A percentile compares a stretch with the other conserved stretches of the same genome.
These are phyloP conservation scores for Ophiostoma tasmaniense DNA, from an alignment of 2,329 filamentous ascomycete species.

Conservation along the genomic window DNA sequence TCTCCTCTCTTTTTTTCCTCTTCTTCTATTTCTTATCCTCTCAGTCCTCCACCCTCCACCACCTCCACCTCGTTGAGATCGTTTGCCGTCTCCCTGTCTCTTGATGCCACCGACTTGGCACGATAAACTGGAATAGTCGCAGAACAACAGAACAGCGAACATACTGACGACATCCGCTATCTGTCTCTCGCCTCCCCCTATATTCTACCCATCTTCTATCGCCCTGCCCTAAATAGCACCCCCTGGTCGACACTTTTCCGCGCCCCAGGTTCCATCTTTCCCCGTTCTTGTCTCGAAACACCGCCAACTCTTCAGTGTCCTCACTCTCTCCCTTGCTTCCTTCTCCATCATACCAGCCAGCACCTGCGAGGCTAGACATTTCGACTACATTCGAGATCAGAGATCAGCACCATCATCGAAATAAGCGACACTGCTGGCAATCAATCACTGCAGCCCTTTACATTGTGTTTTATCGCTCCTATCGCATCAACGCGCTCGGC, in stretches of 20 bases:
- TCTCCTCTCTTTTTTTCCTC: background rate
- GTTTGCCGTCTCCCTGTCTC: background rate
- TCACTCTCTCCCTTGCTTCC: background rate
- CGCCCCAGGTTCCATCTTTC: background rate
- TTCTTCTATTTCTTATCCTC: background rate
- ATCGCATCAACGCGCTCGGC: background rate
- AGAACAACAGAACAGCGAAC: background rate
- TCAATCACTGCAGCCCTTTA: background rate
- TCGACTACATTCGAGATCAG: background rate
- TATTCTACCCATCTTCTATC: background rate
- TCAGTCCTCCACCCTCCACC: background rate
- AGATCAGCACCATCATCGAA: background rate
- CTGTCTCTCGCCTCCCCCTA: background rate
- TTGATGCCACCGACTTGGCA: background rate
- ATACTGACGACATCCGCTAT: background rate
- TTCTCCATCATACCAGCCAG: background rate
- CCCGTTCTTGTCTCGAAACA: slow-evolving; percentile 6
- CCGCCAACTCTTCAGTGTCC: background rate
- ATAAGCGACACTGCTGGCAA: background rate
- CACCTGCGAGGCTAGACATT: background rate
- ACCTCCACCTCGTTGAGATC: background rate
- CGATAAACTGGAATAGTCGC: background rate
- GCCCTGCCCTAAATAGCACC: background rate
- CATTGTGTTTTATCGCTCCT: too few relatives aligned
- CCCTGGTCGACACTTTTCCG: slow-evolving; percentile 1